These are phyloP conservation scores for Phytophthora capsici DNA, from an alignment of 352 stramenopile species.

Conservation along the genomic window DNA sequence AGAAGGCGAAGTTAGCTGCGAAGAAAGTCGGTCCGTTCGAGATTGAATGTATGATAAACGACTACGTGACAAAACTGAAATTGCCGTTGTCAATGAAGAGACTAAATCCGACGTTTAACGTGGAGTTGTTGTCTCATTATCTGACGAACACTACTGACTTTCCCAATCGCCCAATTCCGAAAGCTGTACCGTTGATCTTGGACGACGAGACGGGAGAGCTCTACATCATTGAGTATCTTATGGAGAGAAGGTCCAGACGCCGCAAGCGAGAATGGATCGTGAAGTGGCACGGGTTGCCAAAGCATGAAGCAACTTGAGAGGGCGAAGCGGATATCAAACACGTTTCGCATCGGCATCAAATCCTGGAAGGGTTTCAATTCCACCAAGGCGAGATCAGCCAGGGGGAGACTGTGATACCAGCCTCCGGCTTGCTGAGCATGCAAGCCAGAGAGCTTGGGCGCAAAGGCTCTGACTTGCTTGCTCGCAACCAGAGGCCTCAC, in stretches of 20 bases:
- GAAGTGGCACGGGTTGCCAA: slow-evolving; percentile 14
- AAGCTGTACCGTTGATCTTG: background rate
- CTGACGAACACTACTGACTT: background rate
- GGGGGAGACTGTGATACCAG: slow-evolving; percentile 16
- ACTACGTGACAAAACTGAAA: slow-evolving; percentile 12
- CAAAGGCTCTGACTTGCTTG: background rate
- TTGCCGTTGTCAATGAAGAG: background rate
- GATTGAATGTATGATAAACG: slow-evolving; percentile 13
- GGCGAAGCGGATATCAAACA: slow-evolving; percentile 3
- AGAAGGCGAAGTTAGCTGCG: slow-evolving; percentile 18
- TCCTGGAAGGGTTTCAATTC: slow-evolving; percentile 4
- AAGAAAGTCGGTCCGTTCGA: slow-evolving; percentile 18
- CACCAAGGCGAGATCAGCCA: slow-evolving; percentile 13
- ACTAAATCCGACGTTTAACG: slow-evolving; percentile 19
- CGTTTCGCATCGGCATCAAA: slow-evolving; percentile 18
- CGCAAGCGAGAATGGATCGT: slow-evolving; percentile 1
- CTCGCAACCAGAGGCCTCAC: background rate
- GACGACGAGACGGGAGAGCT: slow-evolving; percentile 2
- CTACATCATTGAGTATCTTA: slow-evolving; percentile 11
- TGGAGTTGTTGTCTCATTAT: slow-evolving; percentile 8
- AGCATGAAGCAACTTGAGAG: slow-evolving; percentile 10
- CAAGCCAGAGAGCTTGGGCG: background rate
- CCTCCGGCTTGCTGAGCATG: slow-evolving; percentile 2
- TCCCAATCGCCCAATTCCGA: background rate
- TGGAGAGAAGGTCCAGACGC: slow-evolving; percentile 3